Evolutionary conservation across 2,329 filamentous ascomycete species (phyloP).

Genomic region (Fusarium lyarnte): DNA sequence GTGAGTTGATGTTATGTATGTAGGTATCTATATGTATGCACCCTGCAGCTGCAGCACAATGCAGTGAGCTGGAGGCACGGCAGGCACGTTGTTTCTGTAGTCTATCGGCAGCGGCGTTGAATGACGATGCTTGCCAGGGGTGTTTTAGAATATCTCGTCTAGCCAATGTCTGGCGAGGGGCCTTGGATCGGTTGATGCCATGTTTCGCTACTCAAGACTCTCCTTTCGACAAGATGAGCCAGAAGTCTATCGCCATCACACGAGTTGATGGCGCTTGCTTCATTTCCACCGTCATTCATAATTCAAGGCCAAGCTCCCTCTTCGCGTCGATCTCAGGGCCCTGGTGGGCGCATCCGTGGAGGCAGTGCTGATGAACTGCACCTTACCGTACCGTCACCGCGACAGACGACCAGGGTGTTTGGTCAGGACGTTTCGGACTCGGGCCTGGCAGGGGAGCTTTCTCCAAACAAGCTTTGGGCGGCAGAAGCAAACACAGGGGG

Average conservation of each 20-base stretch:
- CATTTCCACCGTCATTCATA: conserved; percentile 34
- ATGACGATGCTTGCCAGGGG: conserved; percentile 44
- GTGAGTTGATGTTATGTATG: conserved; percentile 41
- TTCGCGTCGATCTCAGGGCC: conserved; percentile 39
- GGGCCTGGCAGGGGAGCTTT: conserved; percentile 32
- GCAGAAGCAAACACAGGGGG: conserved; percentile 40
- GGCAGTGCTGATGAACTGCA: conserved; percentile 42
- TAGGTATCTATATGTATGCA: conserved; percentile 10
- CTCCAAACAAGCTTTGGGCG: conserved; percentile 45
- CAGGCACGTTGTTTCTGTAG: conserved; percentile 39
- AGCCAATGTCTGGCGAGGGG: conserved; percentile 13
- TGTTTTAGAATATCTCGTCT: conserved; percentile 7
- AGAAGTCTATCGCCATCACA: conserved; percentile 11
- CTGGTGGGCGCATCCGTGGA: conserved; percentile 43
- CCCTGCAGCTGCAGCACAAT: conserved; percentile 35
- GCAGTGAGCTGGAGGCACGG: conserved; percentile 23
- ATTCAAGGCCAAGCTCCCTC: conserved; percentile 25
- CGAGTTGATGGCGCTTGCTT: conserved; percentile 15
- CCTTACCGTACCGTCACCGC: conserved; percentile 30
- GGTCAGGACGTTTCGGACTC: conserved; percentile 38
- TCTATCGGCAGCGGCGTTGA: conserved; percentile 38
- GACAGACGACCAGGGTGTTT: conserved; percentile 37
- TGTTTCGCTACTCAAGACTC: conserved; percentile 35
- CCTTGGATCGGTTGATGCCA: conserved; percentile 23
- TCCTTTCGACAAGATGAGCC: conserved; percentile 19